phyloP scores from a whole-genome alignment of 805 yeast species.

The Spathaspora girioi region DNA sequence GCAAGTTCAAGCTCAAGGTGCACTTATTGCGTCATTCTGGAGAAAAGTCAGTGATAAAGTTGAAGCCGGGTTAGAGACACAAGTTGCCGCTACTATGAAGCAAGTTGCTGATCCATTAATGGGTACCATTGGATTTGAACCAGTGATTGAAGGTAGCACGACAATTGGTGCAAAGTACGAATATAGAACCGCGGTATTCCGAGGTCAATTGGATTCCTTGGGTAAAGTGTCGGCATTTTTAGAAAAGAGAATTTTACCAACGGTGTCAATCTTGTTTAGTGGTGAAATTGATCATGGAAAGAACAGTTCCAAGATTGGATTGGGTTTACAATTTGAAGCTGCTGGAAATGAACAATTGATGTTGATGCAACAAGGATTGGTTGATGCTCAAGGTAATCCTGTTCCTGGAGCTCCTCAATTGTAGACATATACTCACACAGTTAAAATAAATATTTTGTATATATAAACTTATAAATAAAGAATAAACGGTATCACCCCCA shows the following conservation, averaged over 20 bases:
- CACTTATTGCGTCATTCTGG: conserved; percentile 87
- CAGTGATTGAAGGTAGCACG: conserved; percentile 86
- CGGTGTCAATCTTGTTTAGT: conserved; percentile 79
- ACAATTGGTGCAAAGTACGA: conserved; percentile 96
- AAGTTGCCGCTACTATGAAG: conserved; percentile 68
- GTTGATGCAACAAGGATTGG: conserved; percentile 84
- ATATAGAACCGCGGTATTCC: conserved; percentile 91
- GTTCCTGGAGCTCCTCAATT: conserved; percentile 72
- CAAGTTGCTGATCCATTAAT: conserved; percentile 73
- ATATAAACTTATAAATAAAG: conserved; percentile 5
- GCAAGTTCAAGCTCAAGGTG: conserved; percentile 90
- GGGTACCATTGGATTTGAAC: conserved; percentile 77
- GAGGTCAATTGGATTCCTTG: conserved; percentile 88
- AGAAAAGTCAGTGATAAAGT: conserved; percentile 88
- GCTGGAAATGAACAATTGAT: conserved; percentile 91
- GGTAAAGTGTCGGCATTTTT: conserved; percentile 90
- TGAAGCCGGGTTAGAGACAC: conserved; percentile 92
- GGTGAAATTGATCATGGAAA: conserved; percentile 88
- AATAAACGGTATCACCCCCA: conserved; percentile 22
- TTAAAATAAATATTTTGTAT: conserved; percentile 2
- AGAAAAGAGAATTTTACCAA: conserved; percentile 92
- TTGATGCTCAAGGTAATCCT: conserved; percentile 83
- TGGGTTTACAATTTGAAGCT: conserved; percentile 93
- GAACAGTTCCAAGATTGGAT: conserved; percentile 74
- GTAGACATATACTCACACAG: too few relatives aligned